Base-by-base conservation (phyloP, 345 rosid genomes). In the Eucalyptus pauciflora region DNA sequence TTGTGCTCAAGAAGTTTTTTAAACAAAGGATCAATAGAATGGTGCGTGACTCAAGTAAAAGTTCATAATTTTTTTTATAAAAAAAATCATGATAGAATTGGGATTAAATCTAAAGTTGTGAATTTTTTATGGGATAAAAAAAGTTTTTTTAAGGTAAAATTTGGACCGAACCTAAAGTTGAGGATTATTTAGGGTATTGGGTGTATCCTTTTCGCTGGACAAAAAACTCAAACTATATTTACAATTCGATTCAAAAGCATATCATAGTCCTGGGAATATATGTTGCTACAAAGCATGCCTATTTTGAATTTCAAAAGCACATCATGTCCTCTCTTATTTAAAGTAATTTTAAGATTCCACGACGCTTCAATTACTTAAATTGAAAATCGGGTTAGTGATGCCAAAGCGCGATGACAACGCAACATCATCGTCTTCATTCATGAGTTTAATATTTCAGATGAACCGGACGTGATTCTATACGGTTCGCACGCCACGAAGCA, bases 21-120 rank as follows among this genome's bases (percentile, higher is more conserved):
- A 29, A 24, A 10, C 6, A 4, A 4, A 56, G 29, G 1, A 0
- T 56, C 0, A 56, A 56, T 10, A 10, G 29, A 4, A 20, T 4
- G 10, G 62, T 24, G 27, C 0, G 29, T 9, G 62, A 56, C 29
- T 56, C 62, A 24, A 56, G 58, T 22, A 56, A 56, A 56, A 56
- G 29, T 56, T 56, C 1, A 24, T 56, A 56, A 10, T 24, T 10
- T 10, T 22, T 56, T 56, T 22, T 9, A 22, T 9, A 56, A 18
- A 20, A 54, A 24, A 4, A 52, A 1, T 56, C 29, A 56, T 9
- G 1, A 24, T 56, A 24, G 29, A 56, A 56, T 56, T 25, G 29
- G 1, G 13, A 56, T 2, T 56, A 56, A 24, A 24, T 25, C 29
- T 24, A 56, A 56, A 56, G 6, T 24, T 56, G 13, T 24, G 62